Percentiles rank a stretch among this genome's conserved stretches.
phyloP scores from a whole-genome alignment of 2,329 filamentous ascomycete species.

The Cladosporium sp. region DNA sequence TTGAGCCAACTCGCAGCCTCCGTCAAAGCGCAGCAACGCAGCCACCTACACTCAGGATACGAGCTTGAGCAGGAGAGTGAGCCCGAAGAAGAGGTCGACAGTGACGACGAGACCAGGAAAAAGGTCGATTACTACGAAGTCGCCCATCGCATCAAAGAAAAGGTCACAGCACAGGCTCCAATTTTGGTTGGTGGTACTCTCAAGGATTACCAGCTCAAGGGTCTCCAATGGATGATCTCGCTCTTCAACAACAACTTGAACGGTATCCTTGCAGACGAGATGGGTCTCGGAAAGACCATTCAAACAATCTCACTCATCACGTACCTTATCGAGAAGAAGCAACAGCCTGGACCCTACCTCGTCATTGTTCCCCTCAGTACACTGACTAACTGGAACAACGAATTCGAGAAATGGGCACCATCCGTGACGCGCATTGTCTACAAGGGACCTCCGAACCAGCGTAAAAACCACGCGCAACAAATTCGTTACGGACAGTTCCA shows the following conservation, averaged over 20 bases:
- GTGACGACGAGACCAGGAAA: conserved; percentile 63
- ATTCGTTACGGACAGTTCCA: conserved; percentile 96
- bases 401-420: conserved; percentile 99
- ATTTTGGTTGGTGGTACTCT: conserved; percentile 89
- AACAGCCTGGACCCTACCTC: conserved; percentile 86
- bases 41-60: conserved; percentile 70
- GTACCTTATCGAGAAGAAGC: conserved; percentile 94
- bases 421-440: conserved; percentile 85
- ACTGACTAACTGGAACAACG: conserved; percentile 96
- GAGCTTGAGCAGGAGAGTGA: conserved; percentile 69
- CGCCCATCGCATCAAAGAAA: conserved; percentile 92
- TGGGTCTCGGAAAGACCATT: conserved; percentile 99
- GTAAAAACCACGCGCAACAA: conserved; percentile 88
- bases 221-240: conserved; percentile 99
- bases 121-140: conserved; percentile 99
- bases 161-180: conserved; percentile 75
- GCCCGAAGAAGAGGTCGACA: conserved; percentile 69
- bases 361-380: conserved; percentile 97
- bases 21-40: conserved; percentile 90
- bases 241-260: conserved; percentile 99
- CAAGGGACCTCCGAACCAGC: conserved; percentile 86
- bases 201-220: conserved; percentile 98
- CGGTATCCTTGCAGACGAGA: conserved; percentile 96
- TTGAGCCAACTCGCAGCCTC: conserved; percentile 92
- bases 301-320: conserved; percentile 98